Percentiles rank a stretch among this genome's conserved stretches.
Evolutionary conservation across 192 early-diverging fungal species (phyloP).

Genomic region (Rhizophagus clarus): DNA sequence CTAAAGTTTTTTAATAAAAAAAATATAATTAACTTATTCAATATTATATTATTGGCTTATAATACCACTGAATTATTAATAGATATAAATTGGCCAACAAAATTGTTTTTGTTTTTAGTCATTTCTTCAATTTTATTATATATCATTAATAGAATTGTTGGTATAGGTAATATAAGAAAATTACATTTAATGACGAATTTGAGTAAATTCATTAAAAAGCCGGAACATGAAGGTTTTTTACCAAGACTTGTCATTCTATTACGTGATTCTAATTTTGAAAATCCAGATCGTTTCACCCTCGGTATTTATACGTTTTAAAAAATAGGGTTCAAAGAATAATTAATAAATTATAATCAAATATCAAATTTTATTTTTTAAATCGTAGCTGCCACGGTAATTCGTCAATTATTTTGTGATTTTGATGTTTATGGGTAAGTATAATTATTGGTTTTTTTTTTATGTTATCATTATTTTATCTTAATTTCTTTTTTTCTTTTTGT

Average conservation of each 20-base stretch:
- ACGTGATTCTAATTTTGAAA: constrained; percentile 4
- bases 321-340: constrained; percentile 4
- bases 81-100: constrained; percentile 2
- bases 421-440: neutral
- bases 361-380: neutral
- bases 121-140: constrained; percentile 27
- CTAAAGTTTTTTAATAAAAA: no score
- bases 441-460: no score
- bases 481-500: no score
- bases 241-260: constrained; percentile 14
- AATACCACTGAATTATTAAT: no score
- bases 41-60: no score
- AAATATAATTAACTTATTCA: no score
- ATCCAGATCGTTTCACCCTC: neutral
- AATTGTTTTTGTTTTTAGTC: constrained; percentile 24
- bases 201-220: constrained; percentile 3
- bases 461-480: no score
- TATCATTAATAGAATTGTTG: constrained; percentile 18
- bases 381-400: neutral
- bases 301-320: no score
- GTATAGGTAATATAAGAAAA: constrained; percentile 8
- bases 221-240: neutral
- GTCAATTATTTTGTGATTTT: neutral
- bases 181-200: constrained; percentile 23
- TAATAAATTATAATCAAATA: neutral